Base-by-base conservation (phyloP, 1,139 yeast species). In the Debaryomycetaceae sp. region DNA sequence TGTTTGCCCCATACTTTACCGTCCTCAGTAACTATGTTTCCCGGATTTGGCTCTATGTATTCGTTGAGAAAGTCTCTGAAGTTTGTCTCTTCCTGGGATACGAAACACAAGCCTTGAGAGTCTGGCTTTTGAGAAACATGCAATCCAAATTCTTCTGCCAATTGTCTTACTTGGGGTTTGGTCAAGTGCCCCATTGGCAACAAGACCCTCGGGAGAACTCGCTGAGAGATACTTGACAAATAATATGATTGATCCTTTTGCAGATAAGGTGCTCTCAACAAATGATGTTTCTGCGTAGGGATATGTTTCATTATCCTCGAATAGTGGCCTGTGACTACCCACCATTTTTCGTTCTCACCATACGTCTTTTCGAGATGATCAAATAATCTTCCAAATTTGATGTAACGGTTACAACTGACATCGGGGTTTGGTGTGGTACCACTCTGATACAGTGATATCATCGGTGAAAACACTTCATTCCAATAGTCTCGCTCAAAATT, bases 391-490 rank as follows among this genome's bases (percentile, higher is more conserved):
- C 98, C 98, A 65, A 92, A 92, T 58, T 92, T 92, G 51, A 92
- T 85, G 54, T 79, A 76, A 43, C 78, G 73, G 58, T 92, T 92
- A 59, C 99, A 92, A 22, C 83, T 81, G 17, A 91, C 82, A 57
- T 92, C 99, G 0, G 98, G 98, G 51, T 94, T 94, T 0, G 98
- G 99, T 0, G 99, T 92, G 31, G 74, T 53, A 0, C 98, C 99
- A 9, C 48, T 55, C 35, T 71, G 65, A 56, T 91, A 92, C 55
- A 72, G 72, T 4, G 76, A 78, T 31, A 92, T 65, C 97, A 92
- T 92, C 1, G 98, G 98, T 52, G 79, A 83, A 59, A 92, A 92
- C 4, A 92, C 98, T 40, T 85, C 84, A 17, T 72, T 69, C 98
- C 98, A 92, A 62, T 92, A 92, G 42, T 92, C 97, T 46, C 73